Evolutionary conservation across 495 filamentous ascomycete genomes (phyloP).

Genomic region (Penicillium atrosanguineum): DNA sequence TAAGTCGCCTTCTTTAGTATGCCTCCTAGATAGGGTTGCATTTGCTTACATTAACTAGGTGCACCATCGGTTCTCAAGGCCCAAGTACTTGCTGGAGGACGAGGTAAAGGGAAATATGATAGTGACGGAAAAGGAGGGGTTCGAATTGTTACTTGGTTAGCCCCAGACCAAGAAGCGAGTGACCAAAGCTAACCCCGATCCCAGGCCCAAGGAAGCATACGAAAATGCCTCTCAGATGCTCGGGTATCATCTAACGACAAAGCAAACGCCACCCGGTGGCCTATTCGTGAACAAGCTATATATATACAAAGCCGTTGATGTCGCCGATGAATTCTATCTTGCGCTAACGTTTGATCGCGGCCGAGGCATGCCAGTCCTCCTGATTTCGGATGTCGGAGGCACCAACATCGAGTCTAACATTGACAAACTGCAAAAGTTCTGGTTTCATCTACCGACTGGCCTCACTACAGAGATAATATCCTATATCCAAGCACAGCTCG

Average conservation of each 20-base stretch:
- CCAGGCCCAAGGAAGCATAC: conserved; percentile 27
- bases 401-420: conserved; percentile 33
- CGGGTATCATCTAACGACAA: conserved; percentile 29
- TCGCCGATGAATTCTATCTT: conserved; percentile 32
- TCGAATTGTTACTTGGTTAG: conserved; percentile 27
- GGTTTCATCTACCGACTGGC: conserved; percentile 22
- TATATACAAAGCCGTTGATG: conserved; percentile 29
- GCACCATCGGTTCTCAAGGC: conserved; percentile 33
- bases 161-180: neutral
- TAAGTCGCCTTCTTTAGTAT: conserved; percentile 2
- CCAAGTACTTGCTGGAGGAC: conserved; percentile 32
- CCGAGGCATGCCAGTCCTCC: conserved; percentile 22
- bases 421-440: conserved; percentile 24
- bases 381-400: conserved; percentile 29
- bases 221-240: conserved; percentile 34
- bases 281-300: conserved; percentile 34
- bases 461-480: conserved; percentile 22
- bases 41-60: conserved; percentile 8
- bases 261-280: conserved; percentile 29
- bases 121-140: conserved; percentile 34
- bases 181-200: neutral
- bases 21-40: neutral
- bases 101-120: conserved; percentile 30
- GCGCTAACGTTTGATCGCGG: conserved; percentile 35
- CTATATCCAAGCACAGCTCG: conserved; percentile 23